phyloP scores from a whole-genome alignment of 257 asterid species.

The Scutellaria baicalensis region DNA sequence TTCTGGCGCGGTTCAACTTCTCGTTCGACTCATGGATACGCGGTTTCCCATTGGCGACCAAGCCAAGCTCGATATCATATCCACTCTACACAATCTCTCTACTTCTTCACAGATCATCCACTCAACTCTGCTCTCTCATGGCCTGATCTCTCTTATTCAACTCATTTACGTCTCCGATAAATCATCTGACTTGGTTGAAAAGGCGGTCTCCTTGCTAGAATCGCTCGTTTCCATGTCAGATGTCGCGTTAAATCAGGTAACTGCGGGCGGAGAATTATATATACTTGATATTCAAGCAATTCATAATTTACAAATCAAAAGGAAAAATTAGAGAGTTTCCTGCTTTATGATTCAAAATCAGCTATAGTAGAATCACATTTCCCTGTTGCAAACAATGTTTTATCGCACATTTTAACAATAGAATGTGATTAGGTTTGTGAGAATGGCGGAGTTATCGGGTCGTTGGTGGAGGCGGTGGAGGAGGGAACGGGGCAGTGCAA shows the following conservation, averaged over 20 bases:
- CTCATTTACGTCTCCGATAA: conserved; percentile 22
- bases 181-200: conserved; percentile 43
- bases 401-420: too few relatives aligned
- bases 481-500: conserved; percentile 47
- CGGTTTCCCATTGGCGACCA: conserved; percentile 30
- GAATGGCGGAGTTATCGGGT: conserved; percentile 25
- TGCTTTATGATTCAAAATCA: too few relatives aligned
- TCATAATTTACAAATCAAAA: too few relatives aligned
- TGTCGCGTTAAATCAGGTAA: conserved; percentile 33
- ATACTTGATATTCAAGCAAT: too few relatives aligned
- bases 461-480: conserved; percentile 58
- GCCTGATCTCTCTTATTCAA: conserved; percentile 29
- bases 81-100: conserved; percentile 58
- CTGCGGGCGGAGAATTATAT: too few relatives aligned
- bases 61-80: conserved; percentile 44
- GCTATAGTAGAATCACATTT: too few relatives aligned
- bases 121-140: conserved; percentile 34
- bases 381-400: not conserved
- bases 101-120: conserved; percentile 37
- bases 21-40: conserved; percentile 30
- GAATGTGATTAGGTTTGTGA: conserved; percentile 23
- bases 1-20: conserved; percentile 41
- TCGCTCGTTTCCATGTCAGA: conserved; percentile 41
- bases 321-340: too few relatives aligned
- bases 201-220: conserved; percentile 40